These are phyloP conservation scores for Fusarium pseudonygamai DNA, from an alignment of 2,329 filamentous ascomycete species.

Conservation along the genomic window DNA sequence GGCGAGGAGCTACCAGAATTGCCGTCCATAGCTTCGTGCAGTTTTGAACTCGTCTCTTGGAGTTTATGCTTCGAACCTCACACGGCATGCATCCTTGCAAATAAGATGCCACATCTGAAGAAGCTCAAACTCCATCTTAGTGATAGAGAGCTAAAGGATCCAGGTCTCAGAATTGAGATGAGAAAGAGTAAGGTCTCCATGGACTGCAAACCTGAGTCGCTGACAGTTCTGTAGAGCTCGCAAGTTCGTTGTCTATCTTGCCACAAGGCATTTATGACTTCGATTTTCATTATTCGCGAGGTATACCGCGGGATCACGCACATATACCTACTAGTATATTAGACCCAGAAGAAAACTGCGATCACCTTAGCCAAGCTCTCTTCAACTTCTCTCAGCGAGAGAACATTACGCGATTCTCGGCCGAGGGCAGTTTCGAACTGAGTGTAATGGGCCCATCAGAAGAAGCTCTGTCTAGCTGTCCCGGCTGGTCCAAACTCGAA, in stretches of 20 bases:
- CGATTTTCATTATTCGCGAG: constrained; percentile 2
- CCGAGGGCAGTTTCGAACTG: constrained; percentile 3
- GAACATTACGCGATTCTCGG: background rate
- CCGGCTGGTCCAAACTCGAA: background rate
- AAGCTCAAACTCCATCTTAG: constrained; percentile 6
- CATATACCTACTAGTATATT: background rate
- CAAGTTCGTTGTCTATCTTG: background rate
- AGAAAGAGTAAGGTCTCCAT: background rate
- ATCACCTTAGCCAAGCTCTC: background rate
- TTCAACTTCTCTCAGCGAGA: constrained; percentile 11
- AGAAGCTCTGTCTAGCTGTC: background rate
- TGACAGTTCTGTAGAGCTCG: background rate
- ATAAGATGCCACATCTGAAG: constrained; percentile 3
- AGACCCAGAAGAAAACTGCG: background rate
- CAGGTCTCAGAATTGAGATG: background rate
- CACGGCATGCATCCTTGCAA: background rate
- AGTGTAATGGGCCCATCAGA: background rate
- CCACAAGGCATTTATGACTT: background rate
- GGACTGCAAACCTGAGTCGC: accelerated
- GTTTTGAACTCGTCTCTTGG: constrained; percentile 9
- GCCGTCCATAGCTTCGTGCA: background rate
- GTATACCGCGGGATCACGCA: background rate
- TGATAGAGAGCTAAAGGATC: background rate
- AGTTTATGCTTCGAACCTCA: constrained; percentile 3
- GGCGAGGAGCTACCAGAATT: constrained; percentile 1